phyloP scores from a whole-genome alignment of 805 yeast species.

The Ogataea angusta region DNA sequence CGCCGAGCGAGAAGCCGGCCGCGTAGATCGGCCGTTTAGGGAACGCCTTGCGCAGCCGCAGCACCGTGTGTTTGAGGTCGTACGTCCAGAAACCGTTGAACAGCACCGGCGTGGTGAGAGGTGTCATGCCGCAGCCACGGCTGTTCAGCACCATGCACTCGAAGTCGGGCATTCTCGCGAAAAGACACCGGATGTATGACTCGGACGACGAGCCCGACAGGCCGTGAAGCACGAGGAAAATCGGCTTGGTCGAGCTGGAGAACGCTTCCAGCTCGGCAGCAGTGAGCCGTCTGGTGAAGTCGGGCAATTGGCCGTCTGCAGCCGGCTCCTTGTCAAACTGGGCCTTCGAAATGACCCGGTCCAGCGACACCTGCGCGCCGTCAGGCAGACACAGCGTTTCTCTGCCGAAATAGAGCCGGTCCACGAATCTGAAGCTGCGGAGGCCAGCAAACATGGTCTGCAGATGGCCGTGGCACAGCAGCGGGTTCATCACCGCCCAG shows the following conservation, averaged over 20 bases:
- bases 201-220: constrained; percentile 86
- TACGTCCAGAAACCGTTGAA: constrained; percentile 72
- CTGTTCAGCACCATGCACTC: constrained; percentile 68
- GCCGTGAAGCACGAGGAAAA: constrained; percentile 69
- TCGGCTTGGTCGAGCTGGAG: constrained; percentile 42
- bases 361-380: constrained; percentile 72
- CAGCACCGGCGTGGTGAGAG: constrained; percentile 63
- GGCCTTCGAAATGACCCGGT: constrained; percentile 52
- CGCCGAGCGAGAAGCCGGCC: constrained; percentile 83
- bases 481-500: constrained; percentile 58
- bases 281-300: constrained; percentile 52
- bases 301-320: constrained; percentile 34
- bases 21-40: constrained; percentile 65
- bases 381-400: constrained; percentile 56
- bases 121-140: constrained; percentile 74
- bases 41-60: constrained; percentile 44
- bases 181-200: constrained; percentile 62
- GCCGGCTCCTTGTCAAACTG: constrained; percentile 24
- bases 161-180: constrained; percentile 42
- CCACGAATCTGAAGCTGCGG: constrained; percentile 48
- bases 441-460: constrained; percentile 72
- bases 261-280: constrained; percentile 39
- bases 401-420: constrained; percentile 70
- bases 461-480: constrained; percentile 65
- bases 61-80: constrained; percentile 58